A percentile compares a stretch with the other conserved stretches of the same genome.
phyloP scores from a whole-genome alignment of 139 green algal species.

The Ettlia oleoabundans region DNA sequence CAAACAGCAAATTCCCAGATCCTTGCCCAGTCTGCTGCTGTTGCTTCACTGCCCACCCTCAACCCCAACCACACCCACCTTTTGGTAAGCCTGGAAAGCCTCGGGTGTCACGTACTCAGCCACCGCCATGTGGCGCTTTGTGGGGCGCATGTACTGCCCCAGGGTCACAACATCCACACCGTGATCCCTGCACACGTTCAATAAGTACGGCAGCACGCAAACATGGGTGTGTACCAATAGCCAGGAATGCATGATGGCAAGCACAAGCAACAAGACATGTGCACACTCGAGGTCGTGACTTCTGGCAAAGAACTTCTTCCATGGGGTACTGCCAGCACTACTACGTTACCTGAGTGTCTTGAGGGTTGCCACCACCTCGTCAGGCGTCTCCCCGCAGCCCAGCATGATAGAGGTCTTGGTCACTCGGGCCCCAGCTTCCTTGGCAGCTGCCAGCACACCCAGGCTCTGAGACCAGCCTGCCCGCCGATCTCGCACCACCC shows the following conservation, averaged over 20 bases:
- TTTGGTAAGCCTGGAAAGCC: slow-evolving; percentile 89
- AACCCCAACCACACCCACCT: too few species aligned
- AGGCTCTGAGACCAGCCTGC: slow-evolving; percentile 93
- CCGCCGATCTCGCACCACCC: slow-evolving; percentile 47
- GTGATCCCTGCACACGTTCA: slow-evolving; percentile 12
- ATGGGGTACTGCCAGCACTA: too few species aligned
- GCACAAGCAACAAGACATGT: too few species aligned
- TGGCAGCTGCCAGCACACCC: slow-evolving; percentile 83
- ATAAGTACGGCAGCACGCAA: too few species aligned
- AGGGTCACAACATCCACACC: slow-evolving; percentile 90
- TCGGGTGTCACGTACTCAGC: slow-evolving; percentile 97
- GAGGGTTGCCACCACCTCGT: slow-evolving; percentile 80
- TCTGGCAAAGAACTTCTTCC: too few species aligned
- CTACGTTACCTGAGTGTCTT: slow-evolving; percentile 10
- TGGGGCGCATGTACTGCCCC: slow-evolving; percentile 99
- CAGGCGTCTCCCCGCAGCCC: slow-evolving; percentile 90
- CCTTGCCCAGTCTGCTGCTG: too few species aligned
- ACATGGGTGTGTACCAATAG: not conserved
- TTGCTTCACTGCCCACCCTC: too few species aligned
- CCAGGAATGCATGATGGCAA: not conserved
- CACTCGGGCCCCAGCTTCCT: slow-evolving; percentile 73
- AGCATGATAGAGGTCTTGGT: slow-evolving; percentile 99
- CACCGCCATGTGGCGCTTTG: slow-evolving; percentile 97
- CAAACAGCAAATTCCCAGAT: too few species aligned
- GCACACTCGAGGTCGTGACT: too few species aligned